These are phyloP conservation scores for Tolypocladium ovalisporum DNA, from an alignment of 2,329 filamentous ascomycete genomes.

Conservation along the genomic window DNA sequence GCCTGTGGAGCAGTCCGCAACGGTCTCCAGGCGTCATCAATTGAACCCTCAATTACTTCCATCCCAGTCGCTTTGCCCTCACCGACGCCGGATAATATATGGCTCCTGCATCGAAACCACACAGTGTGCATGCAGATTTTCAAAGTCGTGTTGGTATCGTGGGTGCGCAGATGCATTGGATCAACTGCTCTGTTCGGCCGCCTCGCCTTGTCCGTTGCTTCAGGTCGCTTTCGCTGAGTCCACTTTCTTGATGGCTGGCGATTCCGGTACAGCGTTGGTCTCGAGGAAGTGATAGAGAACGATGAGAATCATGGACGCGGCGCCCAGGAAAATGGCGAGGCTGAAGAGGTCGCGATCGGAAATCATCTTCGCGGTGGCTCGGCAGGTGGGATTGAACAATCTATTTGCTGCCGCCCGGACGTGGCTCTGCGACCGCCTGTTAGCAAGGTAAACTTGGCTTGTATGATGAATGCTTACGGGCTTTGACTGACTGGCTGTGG, in stretches of 20 bases:
- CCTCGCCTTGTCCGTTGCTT: not conserved
- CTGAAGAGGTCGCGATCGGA: conserved; percentile 85
- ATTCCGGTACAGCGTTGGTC: conserved; percentile 53
- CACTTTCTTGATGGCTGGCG: conserved; percentile 3
- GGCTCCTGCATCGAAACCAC: not conserved
- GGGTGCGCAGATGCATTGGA: not conserved
- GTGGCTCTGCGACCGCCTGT: not conserved
- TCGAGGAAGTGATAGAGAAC: conserved; percentile 95
- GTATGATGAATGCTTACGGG: not conserved
- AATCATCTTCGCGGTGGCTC: conserved; percentile 60
- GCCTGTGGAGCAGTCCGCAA: not conserved
- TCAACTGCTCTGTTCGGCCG: not conserved
- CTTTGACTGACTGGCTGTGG: not conserved
- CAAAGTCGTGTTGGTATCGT: not conserved
- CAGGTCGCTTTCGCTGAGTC: not conserved
- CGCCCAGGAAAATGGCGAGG: conserved; percentile 87
- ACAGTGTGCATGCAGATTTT: not conserved
- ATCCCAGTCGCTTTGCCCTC: not conserved
- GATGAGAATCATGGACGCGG: conserved; percentile 81
- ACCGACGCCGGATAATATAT: not conserved
- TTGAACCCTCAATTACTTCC: not conserved
- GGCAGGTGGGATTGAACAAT: not conserved
- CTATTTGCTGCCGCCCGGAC: not conserved
- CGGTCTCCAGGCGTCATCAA: not conserved
- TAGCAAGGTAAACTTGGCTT: not conserved